These are phyloP conservation scores for Monosporascus sp. DNA, from an alignment of 2,329 filamentous ascomycete genomes.

Conservation along the genomic window DNA sequence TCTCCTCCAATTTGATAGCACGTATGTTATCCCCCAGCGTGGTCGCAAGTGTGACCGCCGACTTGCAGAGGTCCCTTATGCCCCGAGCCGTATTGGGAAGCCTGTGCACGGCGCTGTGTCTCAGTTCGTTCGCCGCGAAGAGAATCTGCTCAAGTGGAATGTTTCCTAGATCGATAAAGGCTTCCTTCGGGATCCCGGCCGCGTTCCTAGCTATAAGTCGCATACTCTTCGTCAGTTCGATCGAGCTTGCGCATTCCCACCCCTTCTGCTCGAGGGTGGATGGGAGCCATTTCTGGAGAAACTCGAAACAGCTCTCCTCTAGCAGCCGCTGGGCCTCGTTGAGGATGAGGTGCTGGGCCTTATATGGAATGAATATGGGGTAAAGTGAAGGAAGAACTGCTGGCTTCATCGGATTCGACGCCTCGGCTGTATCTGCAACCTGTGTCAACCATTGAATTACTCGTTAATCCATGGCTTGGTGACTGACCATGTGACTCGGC, in stretches of 20 bases:
- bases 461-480: not conserved
- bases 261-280: constrained; percentile 17
- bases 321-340: constrained; percentile 28
- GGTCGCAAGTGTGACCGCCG: constrained; percentile 21
- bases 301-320: constrained; percentile 35
- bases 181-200: constrained; percentile 17
- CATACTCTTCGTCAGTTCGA: constrained; percentile 32
- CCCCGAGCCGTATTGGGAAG: constrained; percentile 19
- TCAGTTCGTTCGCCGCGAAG: constrained; percentile 18
- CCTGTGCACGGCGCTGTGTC: constrained; percentile 29
- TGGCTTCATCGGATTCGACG: not conserved
- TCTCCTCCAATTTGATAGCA: constrained; percentile 21
- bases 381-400: constrained; percentile 19
- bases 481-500: not conserved
- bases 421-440: no score
- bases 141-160: constrained; percentile 16
- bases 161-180: constrained; percentile 10
- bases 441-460: no score
- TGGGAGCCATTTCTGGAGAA: constrained; percentile 27
- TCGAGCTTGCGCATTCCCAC: constrained; percentile 29
- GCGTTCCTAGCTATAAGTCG: constrained; percentile 15
- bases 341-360: constrained; percentile 31
- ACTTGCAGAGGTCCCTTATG: constrained; percentile 21
- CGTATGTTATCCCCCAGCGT: constrained; percentile 23
- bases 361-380: constrained; percentile 28